phyloP scores from a whole-genome alignment of 2,329 filamentous ascomycete species.

The Penicillium capsulatum region DNA sequence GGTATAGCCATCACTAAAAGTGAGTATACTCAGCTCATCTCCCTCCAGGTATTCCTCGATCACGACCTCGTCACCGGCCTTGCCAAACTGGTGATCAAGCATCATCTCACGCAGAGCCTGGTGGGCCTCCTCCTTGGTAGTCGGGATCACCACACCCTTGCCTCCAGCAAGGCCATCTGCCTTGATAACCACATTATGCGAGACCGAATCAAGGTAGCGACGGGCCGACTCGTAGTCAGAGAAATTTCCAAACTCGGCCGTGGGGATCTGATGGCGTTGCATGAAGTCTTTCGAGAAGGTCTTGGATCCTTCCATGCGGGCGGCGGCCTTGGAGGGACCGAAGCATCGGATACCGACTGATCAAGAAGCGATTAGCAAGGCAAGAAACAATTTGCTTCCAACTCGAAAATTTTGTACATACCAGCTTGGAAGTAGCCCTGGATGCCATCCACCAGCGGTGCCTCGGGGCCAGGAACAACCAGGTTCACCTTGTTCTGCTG shows the following conservation, averaged over 20 bases:
- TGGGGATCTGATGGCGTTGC: slow-evolving; percentile 84
- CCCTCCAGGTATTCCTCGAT: slow-evolving; percentile 92
- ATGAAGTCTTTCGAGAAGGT: slow-evolving; percentile 98
- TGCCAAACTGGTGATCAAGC: slow-evolving; percentile 79
- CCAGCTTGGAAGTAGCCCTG: slow-evolving; percentile 71
- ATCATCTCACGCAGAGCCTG: slow-evolving; percentile 83
- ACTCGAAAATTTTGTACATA: slow-evolving; percentile 21
- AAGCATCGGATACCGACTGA: slow-evolving; percentile 72
- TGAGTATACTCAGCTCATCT: slow-evolving; percentile 86
- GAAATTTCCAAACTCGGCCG: slow-evolving; percentile 88
- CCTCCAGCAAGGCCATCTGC: slow-evolving; percentile 87
- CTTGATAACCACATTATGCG: slow-evolving; percentile 84
- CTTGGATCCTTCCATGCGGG: slow-evolving; percentile 92
- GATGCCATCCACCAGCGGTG: slow-evolving; percentile 86
- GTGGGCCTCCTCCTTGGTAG: slow-evolving; percentile 75
- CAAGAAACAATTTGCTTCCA: not conserved
- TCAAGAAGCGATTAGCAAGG: not conserved
- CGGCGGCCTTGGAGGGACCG: slow-evolving; percentile 78
- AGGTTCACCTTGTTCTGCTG: slow-evolving; percentile 70
- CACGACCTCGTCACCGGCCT: slow-evolving; percentile 83
- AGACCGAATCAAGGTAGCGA: slow-evolving; percentile 67
- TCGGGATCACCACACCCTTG: slow-evolving; percentile 89
- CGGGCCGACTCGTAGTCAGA: slow-evolving; percentile 67
- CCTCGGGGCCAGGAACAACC: slow-evolving; percentile 86
- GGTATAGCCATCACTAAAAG: slow-evolving; percentile 83